phyloP scores from a whole-genome alignment of 75 land plant species.

The Picea sitchensis region DNA sequence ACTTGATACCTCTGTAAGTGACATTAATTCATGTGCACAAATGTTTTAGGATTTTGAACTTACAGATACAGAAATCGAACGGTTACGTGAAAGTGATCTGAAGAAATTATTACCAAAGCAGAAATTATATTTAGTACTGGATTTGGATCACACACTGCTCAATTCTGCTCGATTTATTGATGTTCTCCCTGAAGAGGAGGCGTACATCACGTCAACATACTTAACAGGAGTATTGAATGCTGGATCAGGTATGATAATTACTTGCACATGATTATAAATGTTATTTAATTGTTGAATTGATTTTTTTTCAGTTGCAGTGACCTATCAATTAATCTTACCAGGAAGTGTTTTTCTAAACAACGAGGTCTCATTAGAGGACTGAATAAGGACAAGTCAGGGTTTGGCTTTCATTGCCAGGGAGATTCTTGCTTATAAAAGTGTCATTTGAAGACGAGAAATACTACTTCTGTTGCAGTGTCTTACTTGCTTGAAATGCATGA shows the following conservation, averaged over 20 bases:
- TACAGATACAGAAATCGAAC: slow-evolving; percentile 46
- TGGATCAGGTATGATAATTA: slow-evolving; percentile 16
- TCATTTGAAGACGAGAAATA: background rate
- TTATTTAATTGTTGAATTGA: background rate
- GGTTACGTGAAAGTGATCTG: slow-evolving; percentile 61
- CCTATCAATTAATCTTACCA: background rate
- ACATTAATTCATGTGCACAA: background rate
- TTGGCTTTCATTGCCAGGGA: background rate
- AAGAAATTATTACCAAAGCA: slow-evolving; percentile 41
- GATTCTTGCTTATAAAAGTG: background rate
- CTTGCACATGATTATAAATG: background rate
- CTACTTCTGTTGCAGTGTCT: background rate
- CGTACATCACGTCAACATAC: slow-evolving; percentile 34
- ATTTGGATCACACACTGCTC: slow-evolving; percentile 94
- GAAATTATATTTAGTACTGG: slow-evolving; percentile 76
- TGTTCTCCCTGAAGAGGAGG: slow-evolving; percentile 56
- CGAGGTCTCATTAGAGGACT: background rate
- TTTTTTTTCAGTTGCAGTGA: slow-evolving; percentile 2
- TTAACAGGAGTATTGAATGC: slow-evolving; percentile 29
- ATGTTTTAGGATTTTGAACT: slow-evolving; percentile 68
- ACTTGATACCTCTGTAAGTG: background rate
- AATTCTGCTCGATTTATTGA: slow-evolving; percentile 71
- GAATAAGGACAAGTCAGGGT: background rate
- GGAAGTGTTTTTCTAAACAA: background rate
- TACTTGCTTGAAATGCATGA: too few relatives aligned